Base-by-base conservation (phyloP, 805 yeast species). In the Candida cerambycidarum region DNA sequence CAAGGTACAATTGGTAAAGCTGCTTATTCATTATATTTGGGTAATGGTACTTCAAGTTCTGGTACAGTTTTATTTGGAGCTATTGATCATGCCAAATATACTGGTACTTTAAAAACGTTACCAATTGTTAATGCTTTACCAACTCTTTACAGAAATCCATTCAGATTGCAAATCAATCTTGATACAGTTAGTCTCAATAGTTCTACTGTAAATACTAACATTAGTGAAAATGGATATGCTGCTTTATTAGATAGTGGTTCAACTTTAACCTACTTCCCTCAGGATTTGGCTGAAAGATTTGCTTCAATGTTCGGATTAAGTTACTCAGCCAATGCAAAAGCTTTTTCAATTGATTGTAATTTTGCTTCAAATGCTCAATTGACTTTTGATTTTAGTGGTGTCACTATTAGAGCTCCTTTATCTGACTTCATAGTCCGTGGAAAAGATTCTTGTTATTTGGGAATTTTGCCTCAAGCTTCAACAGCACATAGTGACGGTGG, bases 321-420 rank as follows among this genome's bases (percentile, higher is more conserved):
- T 1, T 82, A 71, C 49, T 64, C 74, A 8, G 24, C 53, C 2
- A 37, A 50, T 2, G 49, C 65, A 5, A 80, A 78, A 1, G 73
- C 71, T 33, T 83, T 80, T 54, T 24, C 63, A 6, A 55, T 76
- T 50, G 58, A 58, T 4, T 84, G 89, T 57, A 46, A 55, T 21
- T 38, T 45, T 14, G 47, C 42, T 37, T 32, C 45, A 28, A 33
- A 30, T 18, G 43, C 45, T 52, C 62, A 49, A 31, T 39, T 47
- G 9, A 46, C 79, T 9, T 79, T 79, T 51, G 65, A 76, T 51
- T 80, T 85, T 62, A 79, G 80, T 45, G 89, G 88, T 5, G 58
- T 70, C 12, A 54, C 58, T 7, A 77, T 84, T 44, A 56, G 65
- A 12, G 79, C 76, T 6, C 83, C 87, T 21, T 55, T 57, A 52